Percentiles rank a stretch among this genome's conserved stretches.
Conservation (phyloP, 2,329 filamentous ascomycete genomes). For the Trichophyton verrucosum region DNA sequence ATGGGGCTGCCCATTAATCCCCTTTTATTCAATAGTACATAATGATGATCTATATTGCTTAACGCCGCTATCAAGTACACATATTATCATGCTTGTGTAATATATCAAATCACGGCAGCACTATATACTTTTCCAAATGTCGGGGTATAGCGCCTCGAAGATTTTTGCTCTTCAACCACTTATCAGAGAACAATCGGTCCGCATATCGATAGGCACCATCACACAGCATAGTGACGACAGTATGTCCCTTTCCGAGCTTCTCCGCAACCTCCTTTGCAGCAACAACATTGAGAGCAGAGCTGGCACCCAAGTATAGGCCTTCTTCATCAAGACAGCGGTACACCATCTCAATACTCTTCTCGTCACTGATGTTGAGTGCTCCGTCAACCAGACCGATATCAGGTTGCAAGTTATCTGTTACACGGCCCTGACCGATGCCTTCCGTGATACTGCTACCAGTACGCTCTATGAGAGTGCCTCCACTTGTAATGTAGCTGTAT, state of each 20-base stretch:
- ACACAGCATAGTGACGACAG: conserved; percentile 84
- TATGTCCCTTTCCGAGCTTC: conserved; percentile 76
- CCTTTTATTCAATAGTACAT: not conserved
- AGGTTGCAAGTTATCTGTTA: conserved; percentile 85
- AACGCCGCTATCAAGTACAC: not conserved
- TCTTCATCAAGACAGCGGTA: conserved; percentile 94
- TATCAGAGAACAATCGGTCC: conserved; percentile 79
- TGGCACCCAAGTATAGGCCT: conserved; percentile 86
- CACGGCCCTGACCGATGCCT: conserved; percentile 88
- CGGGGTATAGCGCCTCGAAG: conserved; percentile 69
- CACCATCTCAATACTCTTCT: conserved; percentile 95
- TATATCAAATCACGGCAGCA: conserved; percentile 51
- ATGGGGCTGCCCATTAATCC: not conserved
- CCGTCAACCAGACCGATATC: conserved; percentile 78
- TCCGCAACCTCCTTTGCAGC: conserved; percentile 89
- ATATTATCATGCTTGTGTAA: not conserved
- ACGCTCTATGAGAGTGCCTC: conserved; percentile 71
- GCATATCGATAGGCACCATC: conserved; percentile 98
- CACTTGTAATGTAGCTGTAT: conserved; percentile 79
- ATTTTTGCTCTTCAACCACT: conserved; percentile 81
- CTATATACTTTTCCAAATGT: conserved; percentile 85
- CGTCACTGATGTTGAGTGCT: conserved; percentile 71
- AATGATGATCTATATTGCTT: not conserved
- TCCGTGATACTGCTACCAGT: conserved; percentile 85
- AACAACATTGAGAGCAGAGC: conserved; percentile 86